These are phyloP conservation scores for Boletales sp. DNA, from an alignment of 768 basidiomycete species.

Conservation along the genomic window DNA sequence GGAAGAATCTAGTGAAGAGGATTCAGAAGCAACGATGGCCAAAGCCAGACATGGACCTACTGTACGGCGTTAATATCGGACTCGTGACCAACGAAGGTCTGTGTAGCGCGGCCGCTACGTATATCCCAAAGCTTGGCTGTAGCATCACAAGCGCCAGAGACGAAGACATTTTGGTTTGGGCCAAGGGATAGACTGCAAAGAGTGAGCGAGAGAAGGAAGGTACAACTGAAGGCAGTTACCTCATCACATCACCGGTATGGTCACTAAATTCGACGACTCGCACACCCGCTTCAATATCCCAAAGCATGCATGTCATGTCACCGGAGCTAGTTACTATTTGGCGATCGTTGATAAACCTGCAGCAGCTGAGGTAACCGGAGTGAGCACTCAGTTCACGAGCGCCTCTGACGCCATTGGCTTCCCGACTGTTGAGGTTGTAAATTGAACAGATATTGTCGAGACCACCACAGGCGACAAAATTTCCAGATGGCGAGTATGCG, in stretches of 20 bases:
- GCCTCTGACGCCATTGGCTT: conserved; percentile 73
- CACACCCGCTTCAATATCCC: conserved; percentile 98
- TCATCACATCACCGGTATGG: conserved; percentile 99
- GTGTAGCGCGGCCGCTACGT: conserved; percentile 93
- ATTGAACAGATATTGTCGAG: conserved; percentile 99
- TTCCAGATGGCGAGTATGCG: conserved; percentile 95
- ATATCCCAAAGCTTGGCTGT: conserved; percentile 99
- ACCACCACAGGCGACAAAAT: conserved; percentile 97
- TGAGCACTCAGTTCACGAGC: conserved; percentile 96
- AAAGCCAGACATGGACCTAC: conserved; percentile 47
- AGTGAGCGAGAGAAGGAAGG: conserved; percentile 9
- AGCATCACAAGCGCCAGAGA: conserved; percentile 98
- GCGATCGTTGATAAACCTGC: conserved; percentile 96
- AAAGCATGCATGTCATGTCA: conserved; percentile 99
- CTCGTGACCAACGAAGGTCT: conserved; percentile 98
- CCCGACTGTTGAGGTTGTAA: conserved; percentile 86
- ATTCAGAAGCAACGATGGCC: conserved; percentile 5
- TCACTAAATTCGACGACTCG: conserved; percentile 98
- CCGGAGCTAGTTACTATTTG: conserved; percentile 98
- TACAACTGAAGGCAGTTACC: conserved; percentile 44
- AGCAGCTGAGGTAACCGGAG: conserved; percentile 97
- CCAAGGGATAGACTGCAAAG: conserved; percentile 80
- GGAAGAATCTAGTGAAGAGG: conserved; percentile 78
- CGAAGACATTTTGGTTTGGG: conserved; percentile 91
- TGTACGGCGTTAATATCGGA: conserved; percentile 99